These are phyloP conservation scores for Saussurea involucrata DNA, from an alignment of 129 eudicot genomes.

Conservation along the genomic window DNA sequence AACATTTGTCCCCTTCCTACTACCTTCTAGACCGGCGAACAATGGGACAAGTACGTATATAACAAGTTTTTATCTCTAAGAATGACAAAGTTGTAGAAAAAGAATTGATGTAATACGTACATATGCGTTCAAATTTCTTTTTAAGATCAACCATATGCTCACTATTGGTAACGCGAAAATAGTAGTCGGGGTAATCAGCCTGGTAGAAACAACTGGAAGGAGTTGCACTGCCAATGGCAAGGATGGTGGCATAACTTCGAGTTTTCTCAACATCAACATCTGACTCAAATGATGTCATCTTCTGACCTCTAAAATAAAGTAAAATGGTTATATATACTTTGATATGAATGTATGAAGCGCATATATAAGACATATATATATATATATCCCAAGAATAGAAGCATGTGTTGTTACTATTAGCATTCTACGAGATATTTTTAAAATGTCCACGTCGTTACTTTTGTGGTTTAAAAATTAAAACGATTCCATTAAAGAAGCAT, in stretches of 20 bases:
- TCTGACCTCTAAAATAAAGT: background rate
- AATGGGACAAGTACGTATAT: background rate
- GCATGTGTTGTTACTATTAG: background rate
- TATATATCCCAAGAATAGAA: background rate
- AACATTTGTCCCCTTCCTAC: background rate
- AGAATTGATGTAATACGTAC: background rate
- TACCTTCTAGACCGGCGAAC: background rate
- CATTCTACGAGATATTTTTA: background rate
- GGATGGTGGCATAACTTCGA: background rate
- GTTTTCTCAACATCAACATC: background rate
- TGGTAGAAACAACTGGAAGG: slow-evolving; percentile 5
- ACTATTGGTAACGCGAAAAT: background rate
- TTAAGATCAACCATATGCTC: background rate
- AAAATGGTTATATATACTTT: background rate
- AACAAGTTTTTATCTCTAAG: background rate
- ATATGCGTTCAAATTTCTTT: background rate
- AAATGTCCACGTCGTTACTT: too few relatives aligned
- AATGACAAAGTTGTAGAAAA: background rate
- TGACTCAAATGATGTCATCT: background rate
- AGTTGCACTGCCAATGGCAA: slow-evolving; percentile 5
- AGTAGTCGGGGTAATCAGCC: slow-evolving; percentile 10
- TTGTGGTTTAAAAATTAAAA: too few relatives aligned
- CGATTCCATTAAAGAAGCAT: too few relatives aligned
- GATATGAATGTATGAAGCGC: background rate
- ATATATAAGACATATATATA: too few relatives aligned